Base-by-base conservation (phyloP, 2,329 filamentous ascomycete species). In the Aspergillus japonicus region DNA sequence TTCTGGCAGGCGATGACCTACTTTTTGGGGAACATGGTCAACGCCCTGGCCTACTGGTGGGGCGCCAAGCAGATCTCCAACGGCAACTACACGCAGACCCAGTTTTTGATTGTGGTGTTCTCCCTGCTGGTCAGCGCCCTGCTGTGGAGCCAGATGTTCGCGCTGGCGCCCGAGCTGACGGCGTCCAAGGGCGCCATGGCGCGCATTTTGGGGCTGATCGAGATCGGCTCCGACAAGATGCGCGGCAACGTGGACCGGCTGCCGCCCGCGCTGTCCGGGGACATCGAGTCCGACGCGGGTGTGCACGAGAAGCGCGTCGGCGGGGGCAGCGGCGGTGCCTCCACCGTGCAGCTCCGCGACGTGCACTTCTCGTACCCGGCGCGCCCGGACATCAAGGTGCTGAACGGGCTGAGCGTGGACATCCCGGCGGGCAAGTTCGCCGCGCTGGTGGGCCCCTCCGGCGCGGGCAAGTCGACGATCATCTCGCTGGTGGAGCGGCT, bases 41-140 rank as follows among this genome's bases (percentile, higher is more conserved):
- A 92, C 69, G 87, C 88, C 0, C 84, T 93, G 58, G 87, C 89
- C 0, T 92, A 91, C 75, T 93, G 89, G 88, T 92, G 89, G 88
- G 89, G 89, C 1, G 83, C 88, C 0, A 87, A 83, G 65, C 84
- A 87, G 64, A 89, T 92, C 61, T 83, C 86, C 50, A 80, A 82
- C 42, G 88, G 89, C 2, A 75, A 85, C 55, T 89, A 89, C 65
- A 83, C 83, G 51, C 85, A 86, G 44, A 83, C 89, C 21, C 75
- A 85, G 53, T 92, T 92, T 75, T 89, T 92, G 73, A 89, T 90
- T 65, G 87, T 92, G 5, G 78, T 91, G 10, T 81, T 89, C 1
- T 82, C 88, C 11, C 83, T 92, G 67, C 81, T 93, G 1, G 85
- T 92, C 47, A 88, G 86, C 56, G 89, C 90, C 0, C 88, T 90